Conservation (phyloP, 179 eudicot genomes). For the Carnegiea gigantea region DNA sequence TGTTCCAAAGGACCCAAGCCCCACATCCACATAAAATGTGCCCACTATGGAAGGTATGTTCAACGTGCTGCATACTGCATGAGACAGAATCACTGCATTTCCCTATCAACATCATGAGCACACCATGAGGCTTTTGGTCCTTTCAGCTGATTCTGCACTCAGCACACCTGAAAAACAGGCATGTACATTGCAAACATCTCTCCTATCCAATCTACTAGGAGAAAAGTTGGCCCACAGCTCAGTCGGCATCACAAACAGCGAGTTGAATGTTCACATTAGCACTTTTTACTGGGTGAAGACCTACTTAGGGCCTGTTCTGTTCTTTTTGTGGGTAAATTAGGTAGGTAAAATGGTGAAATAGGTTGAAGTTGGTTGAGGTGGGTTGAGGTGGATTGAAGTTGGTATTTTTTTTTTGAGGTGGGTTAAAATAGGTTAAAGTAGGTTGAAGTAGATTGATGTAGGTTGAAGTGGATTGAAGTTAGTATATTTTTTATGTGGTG, state of each 20-base stretch:
- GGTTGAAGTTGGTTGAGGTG: no score
- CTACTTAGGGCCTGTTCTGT: no score
- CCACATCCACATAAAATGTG: neutral
- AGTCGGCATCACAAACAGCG: neutral
- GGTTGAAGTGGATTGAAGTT: no score
- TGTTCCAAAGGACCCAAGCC: neutral
- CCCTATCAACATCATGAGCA: constrained; percentile 17
- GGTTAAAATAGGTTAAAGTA: no score
- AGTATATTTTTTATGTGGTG: no score
- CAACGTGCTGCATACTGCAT: constrained; percentile 6
- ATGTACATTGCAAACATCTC: neutral
- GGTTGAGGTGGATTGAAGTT: no score
- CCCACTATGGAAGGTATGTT: constrained; percentile 12
- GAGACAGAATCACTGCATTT: constrained; percentile 9
- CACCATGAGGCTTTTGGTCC: neutral
- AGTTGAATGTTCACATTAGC: neutral
- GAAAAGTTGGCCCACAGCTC: neutral
- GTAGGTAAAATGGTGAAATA: no score
- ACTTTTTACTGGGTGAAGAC: neutral
- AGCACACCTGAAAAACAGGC: neutral
- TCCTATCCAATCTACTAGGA: neutral
- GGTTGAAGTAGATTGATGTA: no score
- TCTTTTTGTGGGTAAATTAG: no score
- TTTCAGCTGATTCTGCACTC: neutral
- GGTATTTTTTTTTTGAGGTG: no score